phyloP scores from a whole-genome alignment of 768 basidiomycete genomes.

The Macrolepiota dolichaula region DNA sequence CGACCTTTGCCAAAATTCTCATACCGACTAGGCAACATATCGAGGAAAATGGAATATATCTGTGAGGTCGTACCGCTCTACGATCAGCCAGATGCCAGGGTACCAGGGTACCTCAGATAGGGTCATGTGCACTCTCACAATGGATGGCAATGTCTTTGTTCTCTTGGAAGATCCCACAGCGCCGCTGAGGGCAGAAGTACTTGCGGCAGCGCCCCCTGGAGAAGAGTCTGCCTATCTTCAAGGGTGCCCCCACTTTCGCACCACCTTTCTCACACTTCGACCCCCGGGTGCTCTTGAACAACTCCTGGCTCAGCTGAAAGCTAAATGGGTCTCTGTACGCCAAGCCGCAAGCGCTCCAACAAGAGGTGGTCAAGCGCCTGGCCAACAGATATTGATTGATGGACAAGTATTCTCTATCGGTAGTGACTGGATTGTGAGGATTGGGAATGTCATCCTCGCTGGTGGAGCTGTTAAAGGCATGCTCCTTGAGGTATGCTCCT shows the following conservation, averaged over 20 bases:
- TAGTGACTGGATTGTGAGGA: constrained; percentile 77
- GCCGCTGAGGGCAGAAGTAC: constrained; percentile 62
- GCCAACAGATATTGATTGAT: constrained; percentile 65
- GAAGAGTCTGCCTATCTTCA: constrained; percentile 41
- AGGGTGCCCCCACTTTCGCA: constrained; percentile 64
- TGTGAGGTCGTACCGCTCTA: constrained; percentile 72
- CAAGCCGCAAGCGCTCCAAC: constrained; percentile 29
- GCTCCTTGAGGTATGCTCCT: constrained; percentile 63
- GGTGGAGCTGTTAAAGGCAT: constrained; percentile 81
- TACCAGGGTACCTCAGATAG: constrained; percentile 55
- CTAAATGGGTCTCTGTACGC: constrained; percentile 71
- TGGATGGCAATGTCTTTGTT: constrained; percentile 80
- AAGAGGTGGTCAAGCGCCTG: constrained; percentile 34
- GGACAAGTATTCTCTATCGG: constrained; percentile 75
- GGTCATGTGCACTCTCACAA: constrained; percentile 71
- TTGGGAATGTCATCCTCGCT: constrained; percentile 72
- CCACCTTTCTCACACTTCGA: constrained; percentile 71
- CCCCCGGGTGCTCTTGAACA: constrained; percentile 78
- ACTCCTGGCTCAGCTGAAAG: constrained; percentile 67
- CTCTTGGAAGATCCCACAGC: constrained; percentile 73
- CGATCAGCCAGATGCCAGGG: constrained; percentile 54
- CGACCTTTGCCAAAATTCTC: constrained; percentile 9
- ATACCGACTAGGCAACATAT: constrained; percentile 46
- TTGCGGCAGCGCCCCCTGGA: constrained; percentile 39
- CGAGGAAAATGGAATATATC: constrained; percentile 68